A percentile compares a stretch with the other conserved stretches of the same genome.
phyloP scores from a whole-genome alignment of 2,329 filamentous ascomycete genomes.

The Onygenales sp. region DNA sequence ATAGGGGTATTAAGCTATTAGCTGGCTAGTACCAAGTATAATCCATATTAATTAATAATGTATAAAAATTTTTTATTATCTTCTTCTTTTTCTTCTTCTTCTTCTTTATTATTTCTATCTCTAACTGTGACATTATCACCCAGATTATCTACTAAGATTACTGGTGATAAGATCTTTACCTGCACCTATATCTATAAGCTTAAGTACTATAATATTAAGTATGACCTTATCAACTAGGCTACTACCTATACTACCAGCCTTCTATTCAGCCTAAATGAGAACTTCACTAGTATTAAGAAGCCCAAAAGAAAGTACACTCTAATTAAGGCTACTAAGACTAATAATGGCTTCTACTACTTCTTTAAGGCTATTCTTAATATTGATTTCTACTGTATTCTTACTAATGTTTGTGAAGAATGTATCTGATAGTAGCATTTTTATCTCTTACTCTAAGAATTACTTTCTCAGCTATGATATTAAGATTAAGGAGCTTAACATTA shows the following conservation, averaged over 20 bases:
- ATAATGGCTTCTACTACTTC: slow-evolving; percentile 79
- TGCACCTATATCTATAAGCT: slow-evolving; percentile 96
- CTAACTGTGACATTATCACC: slow-evolving; percentile 98
- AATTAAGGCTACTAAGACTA: slow-evolving; percentile 86
- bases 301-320: slow-evolving; percentile 90
- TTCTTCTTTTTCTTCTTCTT: too few species aligned
- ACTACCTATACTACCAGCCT: too few species aligned
- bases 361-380: slow-evolving; percentile 99
- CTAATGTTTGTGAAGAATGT: slow-evolving; percentile 99
- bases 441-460: slow-evolving; percentile 98
- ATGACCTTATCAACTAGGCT: slow-evolving; percentile 99
- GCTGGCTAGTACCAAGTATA: too few species aligned
- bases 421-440: slow-evolving; percentile 91
- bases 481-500: slow-evolving; percentile 99
- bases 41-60: too few species aligned
- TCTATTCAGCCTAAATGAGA: slow-evolving; percentile 90
- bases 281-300: slow-evolving; percentile 94
- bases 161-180: slow-evolving; percentile 92
- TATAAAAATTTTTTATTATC: too few species aligned
- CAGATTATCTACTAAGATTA: slow-evolving; percentile 97
- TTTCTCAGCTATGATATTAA: slow-evolving; percentile 99
- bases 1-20: too few species aligned
- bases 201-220: slow-evolving; percentile 90
- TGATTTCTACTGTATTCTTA: slow-evolving; percentile 92
- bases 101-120: slow-evolving; percentile 40